Base-by-base conservation (phyloP, 1,284 basidiomycete genomes). In the Tausonia pullulans region DNA sequence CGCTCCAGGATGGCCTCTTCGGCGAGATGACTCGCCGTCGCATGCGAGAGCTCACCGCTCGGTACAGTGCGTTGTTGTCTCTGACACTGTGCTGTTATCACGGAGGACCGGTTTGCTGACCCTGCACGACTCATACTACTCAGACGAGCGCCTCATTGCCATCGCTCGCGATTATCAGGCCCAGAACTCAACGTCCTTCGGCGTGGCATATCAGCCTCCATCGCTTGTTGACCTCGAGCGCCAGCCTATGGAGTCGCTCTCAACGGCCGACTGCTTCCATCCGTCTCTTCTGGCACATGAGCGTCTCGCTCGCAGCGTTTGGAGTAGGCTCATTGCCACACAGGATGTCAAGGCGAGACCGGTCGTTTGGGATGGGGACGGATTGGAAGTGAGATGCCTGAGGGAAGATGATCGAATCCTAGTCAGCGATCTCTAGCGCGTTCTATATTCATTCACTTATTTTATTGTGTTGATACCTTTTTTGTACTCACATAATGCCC, bases 201-300 rank as follows among this genome's bases (percentile, higher is more conserved):
- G 61, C 2, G 49, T 60, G 45, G 53, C 54, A 11, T 64, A 49
- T 14, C 63, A 64, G 43, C 63, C 63, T 5, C 52, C 58, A 3
- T 60, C 58, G 11, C 52, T 54, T 5, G 52, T 64, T 4, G 48
- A 64, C 27, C n/a, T 64, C 9, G 48, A 50, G 8, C 10, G 45
- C 7, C 27, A 54, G 4, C 63, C 63, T 2, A 60, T 64, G 41
- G 63, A 60, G 43, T 58, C 58, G 5, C 51, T 64, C 5, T 60
- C 58, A 4, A 45, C 58, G 9, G 63, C 63, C 11, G 63, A 64
- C 52, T 64, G 63, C 52, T 64, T 64, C 40, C 63, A 64, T 16
- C 63, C 63, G 5, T 60, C 58, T 8, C 59, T 58, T 46, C 39
- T 39, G 2, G 51, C 63, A 3, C 63, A 64, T 40, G 51, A 64